phyloP scores from a whole-genome alignment of 441 rosid genomes.

The Gossypium gossypioides region DNA sequence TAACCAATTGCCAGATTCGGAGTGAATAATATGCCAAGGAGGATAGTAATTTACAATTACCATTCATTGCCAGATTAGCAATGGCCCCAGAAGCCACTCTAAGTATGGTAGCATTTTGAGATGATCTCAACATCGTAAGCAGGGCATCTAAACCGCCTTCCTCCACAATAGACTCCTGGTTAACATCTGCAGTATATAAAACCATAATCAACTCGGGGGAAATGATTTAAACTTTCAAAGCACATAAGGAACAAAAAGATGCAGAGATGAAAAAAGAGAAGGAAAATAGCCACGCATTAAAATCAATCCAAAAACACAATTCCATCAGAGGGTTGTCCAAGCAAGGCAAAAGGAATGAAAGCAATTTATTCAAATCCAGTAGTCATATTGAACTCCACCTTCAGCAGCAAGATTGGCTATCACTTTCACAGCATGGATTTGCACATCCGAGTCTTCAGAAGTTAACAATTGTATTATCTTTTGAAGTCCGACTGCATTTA shows the following conservation, averaged over 20 bases:
- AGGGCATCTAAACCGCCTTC: slow-evolving; percentile 89
- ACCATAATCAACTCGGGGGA: neutral
- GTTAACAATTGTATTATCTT: slow-evolving; percentile 65
- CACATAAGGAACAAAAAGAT: neutral
- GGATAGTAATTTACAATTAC: slow-evolving; percentile 26
- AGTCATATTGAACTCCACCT: slow-evolving; percentile 34
- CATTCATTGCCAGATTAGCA: slow-evolving; percentile 94
- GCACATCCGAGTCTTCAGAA: slow-evolving; percentile 79
- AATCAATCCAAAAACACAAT: neutral
- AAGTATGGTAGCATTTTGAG: slow-evolving; percentile 65
- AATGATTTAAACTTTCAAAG: neutral
- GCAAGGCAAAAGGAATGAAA: neutral
- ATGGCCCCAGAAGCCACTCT: slow-evolving; percentile 95
- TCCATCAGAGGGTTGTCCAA: neutral
- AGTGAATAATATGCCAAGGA: neutral
- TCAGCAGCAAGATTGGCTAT: slow-evolving; percentile 96
- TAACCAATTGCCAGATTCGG: neutral
- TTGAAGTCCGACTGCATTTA: slow-evolving; percentile 61
- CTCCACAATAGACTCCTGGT: slow-evolving; percentile 81
- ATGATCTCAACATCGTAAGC: slow-evolving; percentile 56
- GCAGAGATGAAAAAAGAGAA: neutral
- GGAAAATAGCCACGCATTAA: neutral
- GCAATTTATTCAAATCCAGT: neutral
- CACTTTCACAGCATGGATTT: slow-evolving; percentile 83
- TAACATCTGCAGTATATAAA: slow-evolving; percentile 42